Conservation (phyloP, 345 rosid genomes). For the Sapria himalayana region DNA sequence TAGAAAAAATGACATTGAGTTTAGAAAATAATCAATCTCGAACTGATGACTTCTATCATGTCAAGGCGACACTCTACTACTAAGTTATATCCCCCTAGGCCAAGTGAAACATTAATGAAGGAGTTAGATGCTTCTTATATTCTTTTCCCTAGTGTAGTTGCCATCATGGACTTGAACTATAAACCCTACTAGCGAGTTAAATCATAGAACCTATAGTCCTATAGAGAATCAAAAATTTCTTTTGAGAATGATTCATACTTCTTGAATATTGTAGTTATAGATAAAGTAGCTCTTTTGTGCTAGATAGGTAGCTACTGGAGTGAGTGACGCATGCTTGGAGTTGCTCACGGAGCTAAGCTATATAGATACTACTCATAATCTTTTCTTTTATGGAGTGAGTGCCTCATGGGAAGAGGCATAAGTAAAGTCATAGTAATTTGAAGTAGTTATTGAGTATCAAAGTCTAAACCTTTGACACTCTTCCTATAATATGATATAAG, state of each 20-base stretch:
- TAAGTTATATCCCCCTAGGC: conserved; percentile 5
- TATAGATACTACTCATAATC: no score
- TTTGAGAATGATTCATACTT: conserved; percentile 1
- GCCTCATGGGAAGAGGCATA: no score
- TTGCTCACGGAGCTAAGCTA: no score
- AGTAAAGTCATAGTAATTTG: no score
- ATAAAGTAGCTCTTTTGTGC: no score
- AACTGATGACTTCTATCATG: conserved; percentile 4
- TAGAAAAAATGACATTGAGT: conserved; percentile 2
- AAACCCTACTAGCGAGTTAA: background rate
- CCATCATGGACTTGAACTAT: conserved; percentile 6
- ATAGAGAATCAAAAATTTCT: background rate
- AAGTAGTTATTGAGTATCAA: no score
- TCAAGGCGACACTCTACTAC: conserved; percentile 2
- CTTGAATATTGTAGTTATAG: no score
- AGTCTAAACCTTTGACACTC: no score
- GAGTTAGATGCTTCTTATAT: conserved; percentile 9
- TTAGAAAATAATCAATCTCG: background rate
- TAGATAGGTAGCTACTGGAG: no score
- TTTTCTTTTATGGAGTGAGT: no score
- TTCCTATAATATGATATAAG: no score
- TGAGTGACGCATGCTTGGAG: no score
- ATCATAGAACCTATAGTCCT: background rate
- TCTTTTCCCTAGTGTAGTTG: conserved; percentile 4
- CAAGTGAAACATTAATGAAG: conserved; percentile 7